Conservation (phyloP, 148 eudicot species). For the Tetragonia tetragonoides region DNA sequence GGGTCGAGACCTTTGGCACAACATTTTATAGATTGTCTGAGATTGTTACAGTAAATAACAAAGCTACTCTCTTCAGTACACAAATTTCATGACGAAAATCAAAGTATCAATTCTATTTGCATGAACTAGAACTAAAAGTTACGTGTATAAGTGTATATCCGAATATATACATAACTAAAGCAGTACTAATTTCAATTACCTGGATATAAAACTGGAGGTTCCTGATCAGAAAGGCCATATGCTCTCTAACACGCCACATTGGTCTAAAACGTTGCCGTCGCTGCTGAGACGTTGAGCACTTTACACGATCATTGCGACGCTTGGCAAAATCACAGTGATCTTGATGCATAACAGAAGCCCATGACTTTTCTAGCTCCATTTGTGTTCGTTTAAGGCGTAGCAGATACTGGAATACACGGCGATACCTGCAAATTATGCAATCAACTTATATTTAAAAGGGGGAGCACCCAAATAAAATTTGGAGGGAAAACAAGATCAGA, state of each 20-base stretch:
- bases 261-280: conserved; percentile 76
- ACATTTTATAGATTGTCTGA: no score
- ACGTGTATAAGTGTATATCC: not conserved
- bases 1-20: no score
- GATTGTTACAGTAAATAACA: no score
- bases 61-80: no score
- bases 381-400: conserved; percentile 91
- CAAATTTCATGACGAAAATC: no score
- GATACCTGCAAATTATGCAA: conserved; percentile 49
- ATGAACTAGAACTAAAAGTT: no score
- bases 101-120: no score
- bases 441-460: not conserved
- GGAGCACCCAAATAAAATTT: not conserved
- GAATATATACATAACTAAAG: not conserved
- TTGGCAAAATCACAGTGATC: conserved; percentile 81
- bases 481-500: not conserved
- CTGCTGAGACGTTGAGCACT: conserved; percentile 59
- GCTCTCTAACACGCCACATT: conserved; percentile 97
- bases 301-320: conserved; percentile 49
- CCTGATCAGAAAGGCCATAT: conserved; percentile 95
- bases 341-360: conserved; percentile 99
- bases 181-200: conserved; percentile 35
- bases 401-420: conserved; percentile 86
- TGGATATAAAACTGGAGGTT: conserved; percentile 96
- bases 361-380: conserved; percentile 97